Base-by-base conservation (phyloP, 2,329 filamentous ascomycete genomes). In the Diplodia scrobiculata region DNA sequence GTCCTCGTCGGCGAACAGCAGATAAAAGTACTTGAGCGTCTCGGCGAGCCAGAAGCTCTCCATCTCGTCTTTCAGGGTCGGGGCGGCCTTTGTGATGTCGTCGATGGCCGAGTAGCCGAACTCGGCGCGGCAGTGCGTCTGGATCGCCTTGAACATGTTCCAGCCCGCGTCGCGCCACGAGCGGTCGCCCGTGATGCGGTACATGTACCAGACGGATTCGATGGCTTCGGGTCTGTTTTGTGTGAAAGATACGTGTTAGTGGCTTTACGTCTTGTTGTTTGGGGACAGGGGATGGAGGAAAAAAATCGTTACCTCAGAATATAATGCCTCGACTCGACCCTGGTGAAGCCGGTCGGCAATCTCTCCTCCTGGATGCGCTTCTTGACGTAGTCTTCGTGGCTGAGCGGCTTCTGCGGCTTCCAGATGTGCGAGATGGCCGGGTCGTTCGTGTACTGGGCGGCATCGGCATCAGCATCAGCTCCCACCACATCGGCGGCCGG, bases 161-260 rank as follows among this genome's bases (percentile, higher is more conserved):
- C 90, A 92, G 1, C 89, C 90, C 73, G 87, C 87, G 67, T 89
- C 84, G 72, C 86, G 86, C 83, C 87, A 89, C 58, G 81, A 79
- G 1, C 81, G 70, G 69, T 91, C 86, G 29, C 89, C 90, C 0
- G 89, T 92, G 67, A 91, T 81, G 66, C 90, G 85, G 75, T 89
- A 91, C 81, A 94, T 86, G 73, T 91, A 85, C 76, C 91, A 94
- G 4, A 95, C 85, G 14, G 87, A 90, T 79, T 94, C 91, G 64
- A 94, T 91, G 1, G 90, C 90, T 77, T 94, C 91, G 21, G 90
- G 90, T 7, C 78, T 72, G 58, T 45, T 32, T 32, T 19, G 6
- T 36, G 52, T 34, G 3, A 4, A 10, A 53, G 4, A 21, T 10
- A 41, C n/a, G 36, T 27, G 34, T 54, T 41, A 53, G 60, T 47